A percentile compares a stretch with the other conserved stretches of the same genome.
These are phyloP conservation scores for Paratinospora sagittata DNA, from an alignment of 164 flowering plant genomes.

Conservation along the genomic window DNA sequence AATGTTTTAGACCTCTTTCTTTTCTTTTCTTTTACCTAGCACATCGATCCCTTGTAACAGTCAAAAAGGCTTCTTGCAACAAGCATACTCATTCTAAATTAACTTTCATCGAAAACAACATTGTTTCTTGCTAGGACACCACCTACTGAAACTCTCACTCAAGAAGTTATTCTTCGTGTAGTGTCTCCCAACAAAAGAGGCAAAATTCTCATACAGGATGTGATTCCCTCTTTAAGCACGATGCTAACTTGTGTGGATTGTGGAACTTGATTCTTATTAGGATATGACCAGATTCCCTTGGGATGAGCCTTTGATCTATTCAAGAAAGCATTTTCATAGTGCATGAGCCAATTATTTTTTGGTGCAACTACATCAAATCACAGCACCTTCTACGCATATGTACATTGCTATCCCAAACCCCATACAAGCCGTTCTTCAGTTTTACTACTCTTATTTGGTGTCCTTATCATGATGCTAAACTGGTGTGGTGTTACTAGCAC, in stretches of 20 bases:
- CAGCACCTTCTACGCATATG: too few species aligned
- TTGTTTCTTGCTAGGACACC: not conserved
- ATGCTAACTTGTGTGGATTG: slow-evolving; percentile 4
- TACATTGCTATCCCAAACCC: too few species aligned
- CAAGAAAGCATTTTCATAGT: not conserved
- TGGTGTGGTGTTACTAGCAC: not conserved
- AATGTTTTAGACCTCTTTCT: too few species aligned
- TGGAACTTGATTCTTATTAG: not conserved
- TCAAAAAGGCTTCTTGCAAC: not conserved
- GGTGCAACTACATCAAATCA: too few species aligned
- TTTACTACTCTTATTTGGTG: too few species aligned
- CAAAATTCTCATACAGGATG: not conserved
- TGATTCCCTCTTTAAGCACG: not conserved
- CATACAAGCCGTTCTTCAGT: too few species aligned
- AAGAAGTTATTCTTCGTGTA: not conserved
- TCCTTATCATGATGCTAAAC: not conserved
- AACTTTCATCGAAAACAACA: not conserved
- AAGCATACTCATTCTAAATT: too few species aligned
- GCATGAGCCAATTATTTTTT: too few species aligned
- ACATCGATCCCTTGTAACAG: not conserved
- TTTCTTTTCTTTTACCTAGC: not conserved
- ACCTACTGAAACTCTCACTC: not conserved
- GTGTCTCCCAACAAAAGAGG: not conserved
- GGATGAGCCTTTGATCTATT: not conserved
- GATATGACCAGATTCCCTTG: not conserved